Conservation (phyloP, 2,329 filamentous ascomycete genomes). For the Curvularia verruculosa region DNA sequence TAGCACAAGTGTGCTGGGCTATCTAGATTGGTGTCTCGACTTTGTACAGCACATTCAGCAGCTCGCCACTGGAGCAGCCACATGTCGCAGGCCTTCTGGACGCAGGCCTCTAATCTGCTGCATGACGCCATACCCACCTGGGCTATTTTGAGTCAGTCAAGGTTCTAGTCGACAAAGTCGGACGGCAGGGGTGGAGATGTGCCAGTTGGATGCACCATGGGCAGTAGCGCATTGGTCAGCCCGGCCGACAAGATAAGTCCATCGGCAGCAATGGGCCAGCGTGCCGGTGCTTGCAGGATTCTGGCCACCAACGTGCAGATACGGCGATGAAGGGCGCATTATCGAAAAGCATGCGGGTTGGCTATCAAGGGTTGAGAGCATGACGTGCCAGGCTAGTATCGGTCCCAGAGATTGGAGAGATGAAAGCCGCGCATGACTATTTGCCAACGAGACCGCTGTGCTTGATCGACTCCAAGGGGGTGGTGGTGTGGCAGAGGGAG, state of each 20-base stretch:
- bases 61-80: conserved; percentile 14
- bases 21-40: conserved; percentile 1
- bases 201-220: conserved; percentile 9
- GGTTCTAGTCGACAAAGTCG: conserved; percentile 12
- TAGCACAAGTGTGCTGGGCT: conserved; percentile 1
- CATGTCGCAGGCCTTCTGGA: conserved; percentile 12
- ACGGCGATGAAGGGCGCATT: conserved; percentile 6
- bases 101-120: conserved; percentile 6
- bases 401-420: neutral
- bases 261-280: conserved; percentile 6
- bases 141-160: conserved; percentile 5
- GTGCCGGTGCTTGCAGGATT: conserved; percentile 8
- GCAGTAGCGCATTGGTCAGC: conserved; percentile 8
- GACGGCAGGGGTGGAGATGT: conserved; percentile 2
- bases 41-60: conserved; percentile 12
- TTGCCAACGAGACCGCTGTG: neutral
- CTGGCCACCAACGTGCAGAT: conserved; percentile 14
- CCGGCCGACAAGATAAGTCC: conserved; percentile 12
- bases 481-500: no score
- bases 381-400: conserved; percentile 1
- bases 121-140: conserved; percentile 9
- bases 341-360: conserved; percentile 12
- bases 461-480: neutral
- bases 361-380: neutral
- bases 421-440: neutral